Percentiles rank a stretch among this genome's conserved stretches.
phyloP scores from a whole-genome alignment of 140 eudicot species.

The Senecio squalidus region DNA sequence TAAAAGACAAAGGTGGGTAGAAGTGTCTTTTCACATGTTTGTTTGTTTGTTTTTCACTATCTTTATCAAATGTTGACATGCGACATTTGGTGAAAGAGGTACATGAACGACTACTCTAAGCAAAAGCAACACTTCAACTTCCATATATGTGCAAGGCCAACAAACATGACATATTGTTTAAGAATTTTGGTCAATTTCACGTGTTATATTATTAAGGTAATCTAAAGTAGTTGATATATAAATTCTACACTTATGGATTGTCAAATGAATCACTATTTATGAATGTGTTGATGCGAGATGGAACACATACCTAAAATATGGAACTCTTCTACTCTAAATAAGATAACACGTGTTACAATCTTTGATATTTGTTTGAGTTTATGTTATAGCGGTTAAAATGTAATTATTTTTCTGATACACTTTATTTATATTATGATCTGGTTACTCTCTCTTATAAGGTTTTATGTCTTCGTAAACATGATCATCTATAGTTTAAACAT shows the following conservation, averaged over 20 bases:
- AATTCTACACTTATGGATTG: background rate
- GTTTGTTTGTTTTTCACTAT: slow-evolving; percentile 13
- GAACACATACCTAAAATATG: too few relatives aligned
- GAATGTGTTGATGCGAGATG: too few relatives aligned
- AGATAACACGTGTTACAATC: too few relatives aligned
- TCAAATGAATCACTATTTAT: too few relatives aligned
- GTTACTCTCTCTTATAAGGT: too few relatives aligned
- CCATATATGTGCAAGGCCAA: slow-evolving; percentile 13
- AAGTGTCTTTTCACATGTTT: slow-evolving; percentile 7
- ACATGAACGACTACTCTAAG: slow-evolving; percentile 26
- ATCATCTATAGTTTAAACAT: too few relatives aligned
- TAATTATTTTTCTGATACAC: too few relatives aligned
- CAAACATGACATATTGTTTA: slow-evolving; percentile 11
- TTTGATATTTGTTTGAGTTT: too few relatives aligned
- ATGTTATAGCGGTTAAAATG: too few relatives aligned
- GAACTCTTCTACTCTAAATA: too few relatives aligned
- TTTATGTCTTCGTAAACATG: too few relatives aligned
- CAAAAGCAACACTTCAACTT: slow-evolving; percentile 43
- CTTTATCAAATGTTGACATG: slow-evolving; percentile 21
- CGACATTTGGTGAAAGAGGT: slow-evolving; percentile 31
- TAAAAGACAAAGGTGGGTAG: slow-evolving; percentile 14
- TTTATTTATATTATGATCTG: too few relatives aligned
- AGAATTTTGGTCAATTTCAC: slow-evolving; percentile 1
- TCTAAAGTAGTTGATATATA: background rate
- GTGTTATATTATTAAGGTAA: background rate